phyloP scores from a whole-genome alignment of 352 stramenopile genomes.

The Phytophthora sp. region DNA sequence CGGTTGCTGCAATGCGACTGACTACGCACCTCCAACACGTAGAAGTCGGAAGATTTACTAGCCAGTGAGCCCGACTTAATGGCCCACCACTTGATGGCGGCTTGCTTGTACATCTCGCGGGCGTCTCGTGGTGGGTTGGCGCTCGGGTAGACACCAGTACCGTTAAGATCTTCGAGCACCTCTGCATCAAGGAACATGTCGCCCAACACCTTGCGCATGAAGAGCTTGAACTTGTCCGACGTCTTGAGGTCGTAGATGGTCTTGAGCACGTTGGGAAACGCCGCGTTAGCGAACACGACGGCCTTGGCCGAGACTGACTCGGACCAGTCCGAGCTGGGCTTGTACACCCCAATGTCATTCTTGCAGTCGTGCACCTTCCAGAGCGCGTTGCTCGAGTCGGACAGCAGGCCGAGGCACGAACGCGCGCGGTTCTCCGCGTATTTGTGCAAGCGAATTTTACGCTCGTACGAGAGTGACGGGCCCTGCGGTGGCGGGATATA shows the following conservation, averaged over 20 bases:
- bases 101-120: slow-evolving; percentile 86
- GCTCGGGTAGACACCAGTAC: slow-evolving; percentile 78
- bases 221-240: slow-evolving; percentile 85
- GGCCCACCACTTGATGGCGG: slow-evolving; percentile 90
- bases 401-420: slow-evolving; percentile 76
- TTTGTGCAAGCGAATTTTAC: slow-evolving; percentile 85
- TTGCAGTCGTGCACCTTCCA: slow-evolving; percentile 87
- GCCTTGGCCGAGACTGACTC: slow-evolving; percentile 87
- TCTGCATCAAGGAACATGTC: slow-evolving; percentile 87
- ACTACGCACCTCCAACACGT: slow-evolving; percentile 69
- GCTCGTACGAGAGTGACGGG: slow-evolving; percentile 84
- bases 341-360: slow-evolving; percentile 82
- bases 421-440: slow-evolving; percentile 86
- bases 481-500: slow-evolving; percentile 62
- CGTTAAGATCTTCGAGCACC: slow-evolving; percentile 84
- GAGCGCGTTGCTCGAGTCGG: slow-evolving; percentile 75
- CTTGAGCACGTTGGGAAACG: slow-evolving; percentile 85
- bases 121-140: slow-evolving; percentile 71
- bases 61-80: slow-evolving; percentile 82
- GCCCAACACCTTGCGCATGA: slow-evolving; percentile 81
- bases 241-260: slow-evolving; percentile 87
- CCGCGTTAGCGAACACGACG: slow-evolving; percentile 75
- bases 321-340: slow-evolving; percentile 87
- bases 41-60: slow-evolving; percentile 87
- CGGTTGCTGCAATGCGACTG: neutral